Evolutionary conservation across 2,329 filamentous ascomycete species (phyloP).

Genomic region (Rhexocercosporidium sp.): DNA sequence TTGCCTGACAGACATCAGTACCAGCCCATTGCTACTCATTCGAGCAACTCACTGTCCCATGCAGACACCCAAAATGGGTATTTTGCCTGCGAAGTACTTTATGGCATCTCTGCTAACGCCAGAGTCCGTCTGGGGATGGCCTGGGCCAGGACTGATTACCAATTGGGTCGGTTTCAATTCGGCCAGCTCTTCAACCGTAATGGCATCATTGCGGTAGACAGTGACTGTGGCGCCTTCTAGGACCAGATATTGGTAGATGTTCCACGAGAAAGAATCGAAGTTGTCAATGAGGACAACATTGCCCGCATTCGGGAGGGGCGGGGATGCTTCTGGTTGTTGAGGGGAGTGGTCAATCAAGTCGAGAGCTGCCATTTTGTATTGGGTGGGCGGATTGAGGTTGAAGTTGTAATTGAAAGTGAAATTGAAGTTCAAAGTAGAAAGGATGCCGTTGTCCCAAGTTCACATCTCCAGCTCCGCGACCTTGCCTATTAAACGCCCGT

Average conservation of each 20-base stretch:
- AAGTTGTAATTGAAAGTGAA: background rate
- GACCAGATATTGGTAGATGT: conserved; percentile 97
- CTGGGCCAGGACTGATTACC: conserved; percentile 92
- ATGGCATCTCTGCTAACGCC: conserved; percentile 94
- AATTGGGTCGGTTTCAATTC: conserved; percentile 87
- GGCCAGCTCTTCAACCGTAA: conserved; percentile 83
- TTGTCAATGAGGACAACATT: conserved; percentile 98
- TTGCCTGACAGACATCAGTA: conserved; percentile 60
- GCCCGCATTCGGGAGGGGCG: conserved; percentile 77
- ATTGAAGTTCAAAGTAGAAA: background rate
- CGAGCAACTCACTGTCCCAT: conserved; percentile 81
- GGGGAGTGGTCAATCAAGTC: conserved; percentile 81
- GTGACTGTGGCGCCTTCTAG: conserved; percentile 93
- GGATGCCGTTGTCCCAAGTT: background rate
- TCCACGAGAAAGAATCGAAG: conserved; percentile 99
- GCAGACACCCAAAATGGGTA: conserved; percentile 95
- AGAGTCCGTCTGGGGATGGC: conserved; percentile 89
- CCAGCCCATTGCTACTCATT: background rate
- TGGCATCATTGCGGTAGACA: conserved; percentile 91
- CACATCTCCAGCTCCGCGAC: background rate
- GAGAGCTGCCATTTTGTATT: conserved; percentile 51
- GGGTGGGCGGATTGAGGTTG: conserved; percentile 9
- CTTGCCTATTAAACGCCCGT: background rate
- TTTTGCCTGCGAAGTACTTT: conserved; percentile 88
- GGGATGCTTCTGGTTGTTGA: conserved; percentile 76